Conservation (phyloP, 75 land plant species). For the Selaginella tamariscina region DNA sequence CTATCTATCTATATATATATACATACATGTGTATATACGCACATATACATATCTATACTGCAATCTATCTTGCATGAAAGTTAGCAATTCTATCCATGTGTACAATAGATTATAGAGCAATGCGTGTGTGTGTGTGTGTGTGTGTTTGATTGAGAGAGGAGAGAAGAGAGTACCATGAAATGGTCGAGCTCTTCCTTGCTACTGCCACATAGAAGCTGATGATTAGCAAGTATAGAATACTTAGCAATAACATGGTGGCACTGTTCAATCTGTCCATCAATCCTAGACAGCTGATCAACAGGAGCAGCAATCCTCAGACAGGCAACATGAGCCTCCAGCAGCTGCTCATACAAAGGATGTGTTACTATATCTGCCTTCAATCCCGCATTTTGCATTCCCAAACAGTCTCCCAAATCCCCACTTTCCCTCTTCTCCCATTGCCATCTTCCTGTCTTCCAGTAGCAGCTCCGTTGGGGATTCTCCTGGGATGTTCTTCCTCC, state of each 20-base stretch:
- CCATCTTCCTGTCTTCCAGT: neutral
- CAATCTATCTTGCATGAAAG: no score
- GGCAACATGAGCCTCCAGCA: conserved; percentile 72
- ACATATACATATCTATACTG: no score
- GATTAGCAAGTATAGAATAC: conserved; percentile 42
- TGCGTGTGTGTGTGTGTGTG: no score
- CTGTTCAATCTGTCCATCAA: conserved; percentile 77
- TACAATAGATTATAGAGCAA: no score
- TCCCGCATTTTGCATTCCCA: conserved; percentile 21
- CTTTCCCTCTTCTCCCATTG: neutral
- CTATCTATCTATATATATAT: no score
- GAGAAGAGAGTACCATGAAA: conserved; percentile 52
- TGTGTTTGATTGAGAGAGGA: conserved; percentile 7
- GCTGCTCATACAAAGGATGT: conserved; percentile 75
- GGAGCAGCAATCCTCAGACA: conserved; percentile 87
- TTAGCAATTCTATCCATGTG: no score
- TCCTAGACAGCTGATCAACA: conserved; percentile 79
- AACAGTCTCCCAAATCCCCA: neutral
- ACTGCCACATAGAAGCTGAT: conserved; percentile 1
- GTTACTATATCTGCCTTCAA: conserved; percentile 60
- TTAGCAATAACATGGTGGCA: conserved; percentile 54
- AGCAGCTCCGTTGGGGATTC: neutral
- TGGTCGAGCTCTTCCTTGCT: conserved; percentile 73
- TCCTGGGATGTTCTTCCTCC: neutral
- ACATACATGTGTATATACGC: no score